These are phyloP conservation scores for Serpula lacrymans DNA, from an alignment of 768 basidiomycete species.

Conservation along the genomic window DNA sequence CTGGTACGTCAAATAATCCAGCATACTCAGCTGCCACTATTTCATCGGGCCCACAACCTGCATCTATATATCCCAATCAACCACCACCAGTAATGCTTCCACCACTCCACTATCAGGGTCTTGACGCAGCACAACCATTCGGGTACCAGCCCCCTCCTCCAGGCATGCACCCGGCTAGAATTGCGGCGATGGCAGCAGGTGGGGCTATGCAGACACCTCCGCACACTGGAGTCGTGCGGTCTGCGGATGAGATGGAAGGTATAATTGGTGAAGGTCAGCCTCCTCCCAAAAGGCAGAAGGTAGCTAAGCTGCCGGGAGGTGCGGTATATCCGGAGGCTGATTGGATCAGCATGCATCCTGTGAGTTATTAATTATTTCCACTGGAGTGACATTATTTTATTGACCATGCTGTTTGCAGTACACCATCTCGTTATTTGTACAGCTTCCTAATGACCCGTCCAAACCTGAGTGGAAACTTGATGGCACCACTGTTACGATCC, in stretches of 20 bases:
- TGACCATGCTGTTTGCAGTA: constrained; percentile 42
- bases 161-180: constrained; percentile 67
- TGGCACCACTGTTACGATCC: constrained; percentile 71
- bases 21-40: constrained; percentile 82
- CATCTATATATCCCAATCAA: constrained; percentile 60
- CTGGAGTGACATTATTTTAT: neutral
- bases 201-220: constrained; percentile 39
- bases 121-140: constrained; percentile 73
- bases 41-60: constrained; percentile 90
- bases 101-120: constrained; percentile 80
- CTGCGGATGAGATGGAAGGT: constrained; percentile 81
- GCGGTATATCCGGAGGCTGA: constrained; percentile 82
- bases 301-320: constrained; percentile 83
- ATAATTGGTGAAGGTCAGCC: constrained; percentile 55
- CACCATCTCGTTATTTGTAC: constrained; percentile 81
- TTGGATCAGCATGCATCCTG: constrained; percentile 89
- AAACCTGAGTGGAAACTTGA: constrained; percentile 95
- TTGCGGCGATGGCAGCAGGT: constrained; percentile 55
- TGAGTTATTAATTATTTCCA: constrained; percentile 30
- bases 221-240: constrained; percentile 70
- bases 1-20: constrained; percentile 38
- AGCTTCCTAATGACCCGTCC: constrained; percentile 76
- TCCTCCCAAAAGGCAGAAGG: constrained; percentile 83
- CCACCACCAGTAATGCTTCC: constrained; percentile 75
- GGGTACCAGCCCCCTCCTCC: constrained; percentile 70